Percentiles rank a stretch among this genome's conserved stretches.
phyloP scores from a whole-genome alignment of 1,284 basidiomycete genomes.

The Laetiporus sulphureus region DNA sequence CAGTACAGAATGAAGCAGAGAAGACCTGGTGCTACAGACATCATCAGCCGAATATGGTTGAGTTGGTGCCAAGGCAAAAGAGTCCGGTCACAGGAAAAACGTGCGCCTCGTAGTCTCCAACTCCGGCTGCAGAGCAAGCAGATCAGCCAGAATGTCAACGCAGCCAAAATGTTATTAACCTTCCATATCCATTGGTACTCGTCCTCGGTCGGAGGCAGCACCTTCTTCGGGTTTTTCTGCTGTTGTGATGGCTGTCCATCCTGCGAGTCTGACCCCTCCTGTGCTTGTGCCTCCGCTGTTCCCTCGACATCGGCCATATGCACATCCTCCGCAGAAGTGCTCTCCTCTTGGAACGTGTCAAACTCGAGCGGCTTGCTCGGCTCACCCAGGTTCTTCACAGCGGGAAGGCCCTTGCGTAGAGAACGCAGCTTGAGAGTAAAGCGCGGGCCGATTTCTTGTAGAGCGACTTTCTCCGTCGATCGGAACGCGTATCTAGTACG shows the following conservation, averaged over 20 bases:
- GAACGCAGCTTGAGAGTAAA: constrained; percentile 94
- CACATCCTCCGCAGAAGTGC: constrained; percentile 24
- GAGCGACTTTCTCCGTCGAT: constrained; percentile 82
- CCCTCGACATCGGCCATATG: constrained; percentile 11
- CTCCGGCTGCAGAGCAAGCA: constrained; percentile 48
- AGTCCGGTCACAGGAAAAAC: constrained; percentile 58
- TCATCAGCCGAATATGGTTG: too few relatives aligned
- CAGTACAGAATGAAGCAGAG: too few relatives aligned
- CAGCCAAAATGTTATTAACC: constrained; percentile 34
- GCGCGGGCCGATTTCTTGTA: constrained; percentile 97
- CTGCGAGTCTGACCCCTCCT: constrained; percentile 12
- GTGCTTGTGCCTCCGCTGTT: constrained; percentile 20
- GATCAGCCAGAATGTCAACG: background rate
- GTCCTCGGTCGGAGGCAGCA: constrained; percentile 51
- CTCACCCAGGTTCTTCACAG: constrained; percentile 63
- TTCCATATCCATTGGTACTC: constrained; percentile 81
- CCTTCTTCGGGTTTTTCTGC: constrained; percentile 16
- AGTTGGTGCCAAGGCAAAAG: too few relatives aligned
- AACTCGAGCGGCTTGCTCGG: constrained; percentile 54
- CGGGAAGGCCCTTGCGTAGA: constrained; percentile 84
- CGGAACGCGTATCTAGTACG: constrained; percentile 81
- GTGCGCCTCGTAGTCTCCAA: constrained; percentile 70
- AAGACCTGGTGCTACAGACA: too few relatives aligned
- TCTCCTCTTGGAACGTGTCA: constrained; percentile 43
- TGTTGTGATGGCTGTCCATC: too few relatives aligned